Evolutionary conservation across 164 flowering plant species (phyloP).

Genomic region (Euptelea pleiosperma): DNA sequence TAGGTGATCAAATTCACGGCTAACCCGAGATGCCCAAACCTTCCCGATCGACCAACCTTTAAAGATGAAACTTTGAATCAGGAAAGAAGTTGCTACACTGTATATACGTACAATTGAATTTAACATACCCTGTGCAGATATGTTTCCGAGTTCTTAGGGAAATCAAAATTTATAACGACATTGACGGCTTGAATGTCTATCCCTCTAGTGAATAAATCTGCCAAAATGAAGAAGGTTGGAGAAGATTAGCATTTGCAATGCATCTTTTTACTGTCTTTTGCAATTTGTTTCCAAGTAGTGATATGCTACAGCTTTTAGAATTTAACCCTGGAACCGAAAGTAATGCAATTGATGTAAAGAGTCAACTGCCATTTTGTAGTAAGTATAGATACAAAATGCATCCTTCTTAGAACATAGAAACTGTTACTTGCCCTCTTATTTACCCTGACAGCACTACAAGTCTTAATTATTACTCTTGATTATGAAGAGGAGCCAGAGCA

Average conservation of each 20-base stretch:
- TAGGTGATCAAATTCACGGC: slow-evolving; percentile 96
- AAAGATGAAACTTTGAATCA: neutral
- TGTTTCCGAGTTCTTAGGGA: slow-evolving; percentile 94
- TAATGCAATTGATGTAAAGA: too few species aligned
- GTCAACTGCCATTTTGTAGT: neutral
- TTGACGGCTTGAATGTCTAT: slow-evolving; percentile 99
- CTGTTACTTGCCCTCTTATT: neutral
- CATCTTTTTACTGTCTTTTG: neutral
- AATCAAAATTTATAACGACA: slow-evolving; percentile 97
- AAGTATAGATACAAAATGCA: slow-evolving; percentile 1
- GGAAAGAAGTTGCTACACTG: neutral
- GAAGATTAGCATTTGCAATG: neutral
- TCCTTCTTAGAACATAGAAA: neutral
- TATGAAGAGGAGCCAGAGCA: too few species aligned
- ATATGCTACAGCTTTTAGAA: neutral
- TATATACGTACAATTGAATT: neutral
- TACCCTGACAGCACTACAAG: neutral
- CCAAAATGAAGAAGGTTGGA: slow-evolving; percentile 5
- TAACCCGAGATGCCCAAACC: slow-evolving; percentile 98
- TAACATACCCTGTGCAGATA: slow-evolving; percentile 87
- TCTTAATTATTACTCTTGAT: too few species aligned
- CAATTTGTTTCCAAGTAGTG: neutral
- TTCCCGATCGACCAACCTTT: slow-evolving; percentile 98
- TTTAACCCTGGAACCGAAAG: too few species aligned
- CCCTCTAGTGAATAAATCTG: slow-evolving; percentile 97